A percentile compares a stretch with the other conserved stretches of the same genome.
Conservation (phyloP, 805 yeast genomes). For the Pichia eremophila region DNA sequence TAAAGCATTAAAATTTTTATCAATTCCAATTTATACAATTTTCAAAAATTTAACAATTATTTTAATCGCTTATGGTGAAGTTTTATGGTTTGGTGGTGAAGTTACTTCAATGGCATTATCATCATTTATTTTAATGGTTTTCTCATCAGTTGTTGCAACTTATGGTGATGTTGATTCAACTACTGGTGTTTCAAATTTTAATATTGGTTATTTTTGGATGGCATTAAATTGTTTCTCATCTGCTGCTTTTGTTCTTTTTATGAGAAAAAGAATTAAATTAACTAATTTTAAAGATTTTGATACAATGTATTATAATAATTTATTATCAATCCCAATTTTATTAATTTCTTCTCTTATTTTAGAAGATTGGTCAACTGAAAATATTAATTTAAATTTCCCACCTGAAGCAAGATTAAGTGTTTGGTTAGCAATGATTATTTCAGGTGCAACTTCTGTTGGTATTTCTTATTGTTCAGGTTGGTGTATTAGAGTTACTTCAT, state of each 20-base stretch:
- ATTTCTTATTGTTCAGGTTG: constrained; percentile 98
- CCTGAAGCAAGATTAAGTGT: constrained; percentile 56
- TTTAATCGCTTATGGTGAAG: constrained; percentile 96
- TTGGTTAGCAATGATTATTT: constrained; percentile 74
- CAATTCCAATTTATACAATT: constrained; percentile 94
- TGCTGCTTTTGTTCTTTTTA: constrained; percentile 84
- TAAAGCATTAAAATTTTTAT: constrained; percentile 83
- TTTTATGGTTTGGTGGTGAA: constrained; percentile 88
- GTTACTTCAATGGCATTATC: constrained; percentile 86
- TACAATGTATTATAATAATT: constrained; percentile 96
- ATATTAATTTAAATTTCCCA: constrained; percentile 73
- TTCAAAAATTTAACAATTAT: constrained; percentile 97
- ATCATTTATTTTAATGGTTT: constrained; percentile 84
- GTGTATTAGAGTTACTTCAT: constrained; percentile 98
- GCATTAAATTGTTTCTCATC: constrained; percentile 86
- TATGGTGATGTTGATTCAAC: constrained; percentile 51
- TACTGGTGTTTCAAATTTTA: constrained; percentile 33
- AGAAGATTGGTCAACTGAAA: constrained; percentile 90
- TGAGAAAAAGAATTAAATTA: constrained; percentile 97
- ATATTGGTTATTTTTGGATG: constrained; percentile 95
- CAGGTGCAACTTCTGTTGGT: constrained; percentile 93
- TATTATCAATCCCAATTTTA: constrained; percentile 85
- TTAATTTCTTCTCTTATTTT: constrained; percentile 62
- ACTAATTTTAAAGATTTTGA: constrained; percentile 95
- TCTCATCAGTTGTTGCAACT: constrained; percentile 93